Base-by-base conservation (phyloP, 2,329 filamentous ascomycete genomes). In the Pseudocercospora fijiensis region DNA sequence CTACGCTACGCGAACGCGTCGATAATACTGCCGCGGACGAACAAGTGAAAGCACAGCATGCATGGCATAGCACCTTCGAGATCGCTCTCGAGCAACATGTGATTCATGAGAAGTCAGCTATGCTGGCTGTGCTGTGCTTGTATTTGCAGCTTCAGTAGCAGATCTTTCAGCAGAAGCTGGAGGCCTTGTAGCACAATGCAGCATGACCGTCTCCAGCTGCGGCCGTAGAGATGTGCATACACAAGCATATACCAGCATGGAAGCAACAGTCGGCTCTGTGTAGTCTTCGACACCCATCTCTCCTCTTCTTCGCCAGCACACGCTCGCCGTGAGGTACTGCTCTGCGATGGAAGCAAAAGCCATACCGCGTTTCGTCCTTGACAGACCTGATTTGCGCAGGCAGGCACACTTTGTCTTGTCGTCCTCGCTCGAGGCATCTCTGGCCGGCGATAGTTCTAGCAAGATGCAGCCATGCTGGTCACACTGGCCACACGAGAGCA, bases 371-470 rank as follows among this genome's bases (percentile, higher is more conserved):
- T 16, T 37, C n/a, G 33, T 37, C n/a, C 33, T 37, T 37, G 22
- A 20, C 45, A 49, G 43, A 47, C 43, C 43, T 47, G 43, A 18
- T 47, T 22, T 18, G 43, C 6, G 43, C 13, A 47, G 43, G 43
- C 43, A 45, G 43, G 13, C 43, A 18, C 43, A 45, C 43, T n/a
- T 18, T 45, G n/a, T 45, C 43, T 51, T 47, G 43, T 47, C 20
- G 43, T 47, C 20, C n/a, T 47, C 20, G 43, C 43, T 47, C n/a
- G 43, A n/a, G 20, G 43, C n/a, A 52, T 52, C 49, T 52, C 24
- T 52, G 49, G 24, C 49, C 24, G 49, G 49, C 49, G 49, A 52
- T 52, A 52, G n/a, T n/a, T n/a, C n/a, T n/a, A n/a, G 27, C 49
- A 24, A 52, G 9, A 52, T 52, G 10, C 49, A 28, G 27, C 49